These are phyloP conservation scores for Diaporthe capsici DNA, from an alignment of 2,329 filamentous ascomycete species.

Conservation along the genomic window DNA sequence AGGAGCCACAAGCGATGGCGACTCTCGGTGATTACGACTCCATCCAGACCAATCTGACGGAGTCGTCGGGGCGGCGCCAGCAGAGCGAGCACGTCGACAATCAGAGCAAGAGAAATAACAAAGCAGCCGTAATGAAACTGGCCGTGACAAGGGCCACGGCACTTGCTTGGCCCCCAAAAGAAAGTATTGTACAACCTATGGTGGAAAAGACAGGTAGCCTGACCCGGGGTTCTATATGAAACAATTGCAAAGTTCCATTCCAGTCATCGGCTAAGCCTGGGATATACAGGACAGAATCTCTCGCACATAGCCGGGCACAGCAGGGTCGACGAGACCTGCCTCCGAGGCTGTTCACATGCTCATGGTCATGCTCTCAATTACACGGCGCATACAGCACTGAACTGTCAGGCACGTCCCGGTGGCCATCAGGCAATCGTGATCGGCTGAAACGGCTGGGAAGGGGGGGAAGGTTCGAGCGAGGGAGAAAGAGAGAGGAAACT, in stretches of 20 bases:
- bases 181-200: background rate
- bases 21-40: slow-evolving; percentile 40
- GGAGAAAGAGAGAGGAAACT: slow-evolving; percentile 1
- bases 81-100: slow-evolving; percentile 13
- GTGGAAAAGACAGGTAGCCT: slow-evolving; percentile 16
- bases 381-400: background rate
- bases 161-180: slow-evolving; percentile 14
- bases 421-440: slow-evolving; percentile 23
- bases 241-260: slow-evolving; percentile 34
- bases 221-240: slow-evolving; percentile 31
- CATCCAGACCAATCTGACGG: slow-evolving; percentile 34
- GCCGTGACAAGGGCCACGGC: slow-evolving; percentile 2
- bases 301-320: background rate
- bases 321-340: slow-evolving; percentile 14
- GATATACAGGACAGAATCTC: slow-evolving; percentile 18
- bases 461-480: slow-evolving; percentile 11
- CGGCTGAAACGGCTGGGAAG: slow-evolving; percentile 32
- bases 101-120: background rate
- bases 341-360: background rate
- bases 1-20: slow-evolving; percentile 34
- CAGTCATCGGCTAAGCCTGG: slow-evolving; percentile 11
- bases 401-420: slow-evolving; percentile 26
- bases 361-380: slow-evolving; percentile 7
- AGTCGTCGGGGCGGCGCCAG: slow-evolving; percentile 27
- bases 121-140: slow-evolving; percentile 11